Conservation (phyloP, 495 filamentous ascomycete species). For the Annulohypoxylon moriforme region DNA sequence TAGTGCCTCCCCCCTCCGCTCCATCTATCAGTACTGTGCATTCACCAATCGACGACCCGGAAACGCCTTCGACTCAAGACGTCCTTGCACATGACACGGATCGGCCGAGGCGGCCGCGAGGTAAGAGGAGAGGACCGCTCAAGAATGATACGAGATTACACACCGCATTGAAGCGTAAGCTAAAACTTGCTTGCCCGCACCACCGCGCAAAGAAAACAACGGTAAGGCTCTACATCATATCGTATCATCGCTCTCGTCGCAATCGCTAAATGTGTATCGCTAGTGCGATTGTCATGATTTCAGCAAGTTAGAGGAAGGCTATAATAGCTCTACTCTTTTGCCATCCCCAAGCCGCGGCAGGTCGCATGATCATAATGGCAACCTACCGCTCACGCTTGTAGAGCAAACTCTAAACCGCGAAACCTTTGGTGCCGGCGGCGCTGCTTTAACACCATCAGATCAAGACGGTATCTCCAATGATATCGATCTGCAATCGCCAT, state of each 20-base stretch:
- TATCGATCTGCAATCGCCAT: slow-evolving; percentile 16
- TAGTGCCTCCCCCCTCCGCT: slow-evolving; percentile 21
- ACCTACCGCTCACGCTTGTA: background rate
- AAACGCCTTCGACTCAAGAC: slow-evolving; percentile 23
- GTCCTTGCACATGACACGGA: slow-evolving; percentile 15
- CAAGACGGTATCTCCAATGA: slow-evolving; percentile 24
- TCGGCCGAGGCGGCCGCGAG: slow-evolving; percentile 33
- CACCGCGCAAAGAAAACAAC: slow-evolving; percentile 44
- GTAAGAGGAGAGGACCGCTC: slow-evolving; percentile 45
- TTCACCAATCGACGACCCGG: slow-evolving; percentile 39
- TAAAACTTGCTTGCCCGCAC: slow-evolving; percentile 42
- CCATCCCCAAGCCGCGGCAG: slow-evolving; percentile 17
- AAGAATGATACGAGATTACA: slow-evolving; percentile 34
- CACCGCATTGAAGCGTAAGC: slow-evolving; percentile 45
- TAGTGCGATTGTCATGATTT: slow-evolving; percentile 50
- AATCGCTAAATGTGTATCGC: slow-evolving; percentile 22
- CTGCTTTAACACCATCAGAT: slow-evolving; percentile 23
- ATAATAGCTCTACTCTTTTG: slow-evolving; percentile 2
- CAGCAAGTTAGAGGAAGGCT: slow-evolving; percentile 37
- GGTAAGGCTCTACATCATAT: slow-evolving; percentile 28
- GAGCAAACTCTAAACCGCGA: slow-evolving; percentile 23
- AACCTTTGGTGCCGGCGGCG: slow-evolving; percentile 44
- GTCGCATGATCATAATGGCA: slow-evolving; percentile 11
- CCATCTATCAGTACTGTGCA: slow-evolving; percentile 37
- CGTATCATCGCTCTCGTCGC: background rate